Evolutionary conservation across 2,329 filamentous ascomycete genomes (phyloP).

Genomic region (Colletotrichum horii): DNA sequence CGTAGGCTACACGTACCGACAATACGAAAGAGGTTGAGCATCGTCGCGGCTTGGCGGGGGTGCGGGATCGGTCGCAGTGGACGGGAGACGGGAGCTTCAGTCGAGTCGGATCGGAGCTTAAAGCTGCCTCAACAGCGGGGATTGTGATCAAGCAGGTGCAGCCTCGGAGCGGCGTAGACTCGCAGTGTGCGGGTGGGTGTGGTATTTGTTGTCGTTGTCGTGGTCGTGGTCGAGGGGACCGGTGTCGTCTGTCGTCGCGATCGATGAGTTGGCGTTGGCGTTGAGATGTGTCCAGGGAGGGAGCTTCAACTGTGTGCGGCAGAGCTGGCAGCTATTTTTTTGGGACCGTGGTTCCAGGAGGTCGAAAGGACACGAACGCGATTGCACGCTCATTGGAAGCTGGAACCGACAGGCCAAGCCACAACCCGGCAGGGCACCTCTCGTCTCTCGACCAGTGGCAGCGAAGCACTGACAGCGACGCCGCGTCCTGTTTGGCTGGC

Average conservation of each 20-base stretch:
- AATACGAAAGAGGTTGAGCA: constrained; percentile 64
- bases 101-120: constrained; percentile 1
- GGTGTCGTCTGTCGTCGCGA: background rate
- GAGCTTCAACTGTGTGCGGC: constrained; percentile 6
- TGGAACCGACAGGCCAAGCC: constrained; percentile 4
- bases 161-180: background rate
- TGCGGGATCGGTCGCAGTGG: constrained; percentile 1
- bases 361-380: constrained; percentile 31
- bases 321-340: background rate
- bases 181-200: background rate
- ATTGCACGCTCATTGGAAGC: constrained; percentile 27
- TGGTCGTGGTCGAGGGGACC: background rate
- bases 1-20: constrained; percentile 46
- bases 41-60: constrained; percentile 39
- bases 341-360: background rate
- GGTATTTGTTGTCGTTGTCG: background rate
- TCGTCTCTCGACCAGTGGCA: background rate
- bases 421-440: background rate
- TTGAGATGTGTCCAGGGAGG: background rate
- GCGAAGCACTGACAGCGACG: background rate
- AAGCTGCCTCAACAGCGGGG: constrained; percentile 14
- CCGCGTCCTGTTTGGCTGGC: background rate
- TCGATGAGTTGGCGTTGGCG: background rate
- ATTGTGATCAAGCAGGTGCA: background rate
- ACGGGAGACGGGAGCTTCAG: background rate